phyloP scores from a whole-genome alignment of 2,329 filamentous ascomycete species.

The Ascochyta rabiei region DNA sequence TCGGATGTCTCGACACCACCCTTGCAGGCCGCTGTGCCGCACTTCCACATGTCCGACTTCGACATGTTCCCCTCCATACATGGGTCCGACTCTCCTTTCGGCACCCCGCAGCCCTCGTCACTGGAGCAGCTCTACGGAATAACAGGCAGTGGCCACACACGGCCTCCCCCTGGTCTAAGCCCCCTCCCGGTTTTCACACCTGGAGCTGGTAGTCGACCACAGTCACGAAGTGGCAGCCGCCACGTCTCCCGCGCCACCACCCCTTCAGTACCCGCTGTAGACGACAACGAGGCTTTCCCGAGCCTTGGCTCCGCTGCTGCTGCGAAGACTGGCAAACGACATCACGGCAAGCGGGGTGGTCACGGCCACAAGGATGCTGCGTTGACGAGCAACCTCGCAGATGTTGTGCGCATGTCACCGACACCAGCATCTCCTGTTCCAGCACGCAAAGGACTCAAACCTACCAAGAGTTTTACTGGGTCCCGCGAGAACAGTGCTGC shows the following conservation, averaged over 20 bases:
- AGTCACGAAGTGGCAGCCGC: slow-evolving; percentile 84
- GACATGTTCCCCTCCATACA: slow-evolving; percentile 82
- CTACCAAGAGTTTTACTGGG: slow-evolving; percentile 69
- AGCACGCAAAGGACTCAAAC: slow-evolving; percentile 64
- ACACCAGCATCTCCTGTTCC: slow-evolving; percentile 70
- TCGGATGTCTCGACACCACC: slow-evolving; percentile 71
- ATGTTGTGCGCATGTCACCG: slow-evolving; percentile 94
- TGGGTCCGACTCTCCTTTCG: slow-evolving; percentile 52
- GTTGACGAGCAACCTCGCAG: slow-evolving; percentile 78
- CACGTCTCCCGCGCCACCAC: slow-evolving; percentile 70
- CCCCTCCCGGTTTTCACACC: slow-evolving; percentile 64
- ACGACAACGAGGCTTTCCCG: slow-evolving; percentile 95
- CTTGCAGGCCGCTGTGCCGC: slow-evolving; percentile 65
- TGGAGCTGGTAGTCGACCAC: slow-evolving; percentile 64
- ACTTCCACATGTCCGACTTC: slow-evolving; percentile 81
- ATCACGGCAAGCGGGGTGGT: slow-evolving; percentile 87
- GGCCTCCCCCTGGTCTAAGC: slow-evolving; percentile 74
- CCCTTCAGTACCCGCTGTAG: slow-evolving; percentile 75
- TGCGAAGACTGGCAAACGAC: slow-evolving; percentile 82
- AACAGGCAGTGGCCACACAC: slow-evolving; percentile 46
- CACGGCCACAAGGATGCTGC: slow-evolving; percentile 67
- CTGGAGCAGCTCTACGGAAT: slow-evolving; percentile 52
- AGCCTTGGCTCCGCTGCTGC: slow-evolving; percentile 77
- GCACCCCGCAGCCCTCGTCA: slow-evolving; percentile 42
- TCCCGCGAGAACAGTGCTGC: slow-evolving; percentile 78